A percentile compares a stretch with the other conserved stretches of the same genome.
These are phyloP conservation scores for Stemphylium beticola DNA, from an alignment of 2,329 filamentous ascomycete genomes.

Conservation along the genomic window DNA sequence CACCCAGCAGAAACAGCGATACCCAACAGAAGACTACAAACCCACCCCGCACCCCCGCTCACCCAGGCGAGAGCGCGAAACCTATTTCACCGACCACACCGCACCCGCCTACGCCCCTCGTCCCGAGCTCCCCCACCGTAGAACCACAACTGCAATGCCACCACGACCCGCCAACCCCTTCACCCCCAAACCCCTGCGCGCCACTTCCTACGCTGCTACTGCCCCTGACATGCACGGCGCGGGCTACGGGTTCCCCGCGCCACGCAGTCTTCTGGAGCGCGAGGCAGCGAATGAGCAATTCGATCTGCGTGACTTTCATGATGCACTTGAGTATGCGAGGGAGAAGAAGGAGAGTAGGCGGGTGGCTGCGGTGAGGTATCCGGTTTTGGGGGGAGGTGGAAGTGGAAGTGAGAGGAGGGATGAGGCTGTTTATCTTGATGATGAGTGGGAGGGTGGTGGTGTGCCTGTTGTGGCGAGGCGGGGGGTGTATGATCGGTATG, in stretches of 20 bases:
- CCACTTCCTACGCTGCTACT: constrained; percentile 7
- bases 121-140: constrained; percentile 13
- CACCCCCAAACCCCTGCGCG: constrained; percentile 12
- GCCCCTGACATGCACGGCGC: constrained; percentile 10
- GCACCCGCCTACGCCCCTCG: neutral
- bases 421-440: constrained; percentile 1
- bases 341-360: constrained; percentile 1
- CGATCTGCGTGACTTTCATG: constrained; percentile 2
- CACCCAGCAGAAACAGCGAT: neutral
- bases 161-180: constrained; percentile 9
- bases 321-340: constrained; percentile 11
- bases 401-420: neutral
- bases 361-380: neutral
- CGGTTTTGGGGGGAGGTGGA: neutral
- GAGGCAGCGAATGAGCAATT: neutral
- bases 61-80: constrained; percentile 2
- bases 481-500: constrained; percentile 1
- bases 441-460: constrained; percentile 9
- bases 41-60: neutral
- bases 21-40: constrained; percentile 19
- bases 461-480: neutral
- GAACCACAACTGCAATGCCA: constrained; percentile 16
- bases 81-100: constrained; percentile 16
- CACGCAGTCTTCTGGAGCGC: neutral
- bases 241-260: neutral